Conservation (phyloP, 495 filamentous ascomycete genomes). For the Aspergillus cristatus region DNA sequence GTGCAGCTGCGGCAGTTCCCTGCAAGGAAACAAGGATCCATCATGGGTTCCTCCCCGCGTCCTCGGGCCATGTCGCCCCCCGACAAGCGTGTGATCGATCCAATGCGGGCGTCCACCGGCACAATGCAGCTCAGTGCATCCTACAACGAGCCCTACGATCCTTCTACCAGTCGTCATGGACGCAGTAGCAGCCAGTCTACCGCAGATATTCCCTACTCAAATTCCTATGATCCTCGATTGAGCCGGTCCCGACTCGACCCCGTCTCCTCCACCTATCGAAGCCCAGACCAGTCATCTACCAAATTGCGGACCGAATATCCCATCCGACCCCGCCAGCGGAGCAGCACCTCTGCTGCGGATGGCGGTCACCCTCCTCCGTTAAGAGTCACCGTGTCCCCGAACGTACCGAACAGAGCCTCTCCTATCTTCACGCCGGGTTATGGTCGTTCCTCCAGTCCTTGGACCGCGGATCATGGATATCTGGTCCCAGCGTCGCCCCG, state of each 20-base stretch:
- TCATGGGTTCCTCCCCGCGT: slow-evolving; percentile 16
- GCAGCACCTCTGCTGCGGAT: slow-evolving; percentile 25
- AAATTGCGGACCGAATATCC: slow-evolving; percentile 36
- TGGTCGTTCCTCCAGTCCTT: slow-evolving; percentile 23
- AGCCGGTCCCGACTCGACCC: slow-evolving; percentile 25
- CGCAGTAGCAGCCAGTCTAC: slow-evolving; percentile 24
- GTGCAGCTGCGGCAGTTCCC: background rate
- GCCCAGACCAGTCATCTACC: slow-evolving; percentile 18
- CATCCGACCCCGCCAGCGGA: slow-evolving; percentile 29
- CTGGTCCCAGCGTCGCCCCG: slow-evolving; percentile 19
- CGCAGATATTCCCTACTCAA: slow-evolving; percentile 23
- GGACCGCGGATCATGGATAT: slow-evolving; percentile 18
- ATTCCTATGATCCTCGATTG: slow-evolving; percentile 21
- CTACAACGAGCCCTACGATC: slow-evolving; percentile 22
- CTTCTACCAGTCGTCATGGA: too few relatives aligned
- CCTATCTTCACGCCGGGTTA: slow-evolving; percentile 21
- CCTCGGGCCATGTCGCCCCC: slow-evolving; percentile 28
- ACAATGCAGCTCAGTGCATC: slow-evolving; percentile 30
- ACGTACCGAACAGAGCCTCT: slow-evolving; percentile 17
- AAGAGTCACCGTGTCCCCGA: slow-evolving; percentile 17
- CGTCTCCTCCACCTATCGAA: slow-evolving; percentile 23
- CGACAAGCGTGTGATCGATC: slow-evolving; percentile 27
- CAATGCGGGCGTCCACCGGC: slow-evolving; percentile 41
- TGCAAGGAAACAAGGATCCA: slow-evolving; percentile 1
- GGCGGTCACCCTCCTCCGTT: slow-evolving; percentile 19